A percentile compares a stretch with the other conserved stretches of the same genome.
These are phyloP conservation scores for Phlyctochytrium planicorne DNA, from an alignment of 192 early-diverging fungal genomes.

Conservation along the genomic window DNA sequence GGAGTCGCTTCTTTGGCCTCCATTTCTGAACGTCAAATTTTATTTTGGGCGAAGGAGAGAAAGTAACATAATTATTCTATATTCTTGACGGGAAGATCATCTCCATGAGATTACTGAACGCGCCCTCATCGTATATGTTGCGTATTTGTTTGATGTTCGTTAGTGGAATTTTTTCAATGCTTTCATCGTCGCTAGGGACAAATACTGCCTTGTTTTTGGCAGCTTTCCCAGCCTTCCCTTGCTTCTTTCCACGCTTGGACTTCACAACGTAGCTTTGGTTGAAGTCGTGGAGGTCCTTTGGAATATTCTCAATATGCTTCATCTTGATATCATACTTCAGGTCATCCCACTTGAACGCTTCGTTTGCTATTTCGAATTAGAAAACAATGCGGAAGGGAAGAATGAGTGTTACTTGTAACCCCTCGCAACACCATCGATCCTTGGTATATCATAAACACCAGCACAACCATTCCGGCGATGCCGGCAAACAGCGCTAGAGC, in stretches of 20 bases:
- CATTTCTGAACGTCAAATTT: too few relatives aligned
- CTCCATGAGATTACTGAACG: conserved; percentile 31
- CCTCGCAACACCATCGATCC: conserved; percentile 33
- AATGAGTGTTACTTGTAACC: conserved; percentile 40
- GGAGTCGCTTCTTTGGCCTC: too few relatives aligned
- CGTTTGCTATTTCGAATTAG: conserved; percentile 54
- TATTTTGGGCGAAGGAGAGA: too few relatives aligned
- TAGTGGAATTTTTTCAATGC: conserved; percentile 18
- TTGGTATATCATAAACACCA: conserved; percentile 40
- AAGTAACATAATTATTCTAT: neutral
- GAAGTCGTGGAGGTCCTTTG: conserved; percentile 25
- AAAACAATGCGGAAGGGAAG: neutral
- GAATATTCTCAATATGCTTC: conserved; percentile 25
- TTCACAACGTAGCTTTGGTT: conserved; percentile 26
- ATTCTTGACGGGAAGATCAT: conserved; percentile 38
- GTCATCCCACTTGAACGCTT: conserved; percentile 54
- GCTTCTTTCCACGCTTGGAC: conserved; percentile 2
- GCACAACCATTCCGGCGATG: conserved; percentile 38
- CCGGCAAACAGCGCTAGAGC: conserved; percentile 39
- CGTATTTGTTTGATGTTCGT: conserved; percentile 20
- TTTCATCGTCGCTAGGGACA: conserved; percentile 16
- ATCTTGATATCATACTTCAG: conserved; percentile 33
- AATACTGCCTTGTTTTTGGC: conserved; percentile 5
- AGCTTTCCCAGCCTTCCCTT: neutral
- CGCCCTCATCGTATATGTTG: conserved; percentile 43